Percentiles rank a stretch among this genome's conserved stretches.
Evolutionary conservation across 2,329 filamentous ascomycete genomes (phyloP).

Genomic region (Colletotrichum eremochloae): DNA sequence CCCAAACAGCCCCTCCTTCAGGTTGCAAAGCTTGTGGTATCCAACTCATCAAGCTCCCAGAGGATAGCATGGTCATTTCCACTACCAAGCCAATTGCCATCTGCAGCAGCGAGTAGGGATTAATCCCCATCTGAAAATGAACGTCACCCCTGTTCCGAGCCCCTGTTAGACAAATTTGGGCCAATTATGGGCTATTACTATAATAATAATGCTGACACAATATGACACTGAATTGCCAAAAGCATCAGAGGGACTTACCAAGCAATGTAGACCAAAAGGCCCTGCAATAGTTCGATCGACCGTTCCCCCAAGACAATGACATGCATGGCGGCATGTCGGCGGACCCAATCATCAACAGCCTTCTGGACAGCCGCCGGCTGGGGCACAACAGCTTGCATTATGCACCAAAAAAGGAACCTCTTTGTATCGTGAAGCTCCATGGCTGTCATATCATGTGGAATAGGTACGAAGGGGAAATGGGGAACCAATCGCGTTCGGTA

Average conservation of each 20-base stretch:
- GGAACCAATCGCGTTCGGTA: slow-evolving; percentile 53
- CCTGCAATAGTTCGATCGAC: slow-evolving; percentile 54
- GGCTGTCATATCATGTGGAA: slow-evolving; percentile 46
- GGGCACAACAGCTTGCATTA: slow-evolving; percentile 52
- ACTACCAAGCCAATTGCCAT: slow-evolving; percentile 54
- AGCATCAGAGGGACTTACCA: slow-evolving; percentile 48
- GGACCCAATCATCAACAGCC: slow-evolving; percentile 53
- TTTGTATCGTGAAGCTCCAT: slow-evolving; percentile 50
- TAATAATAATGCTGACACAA: not conserved
- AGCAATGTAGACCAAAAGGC: slow-evolving; percentile 53
- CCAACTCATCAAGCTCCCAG: slow-evolving; percentile 33
- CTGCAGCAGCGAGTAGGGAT: slow-evolving; percentile 55
- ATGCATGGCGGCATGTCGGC: slow-evolving; percentile 53
- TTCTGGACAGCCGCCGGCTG: slow-evolving; percentile 50
- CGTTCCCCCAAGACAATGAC: slow-evolving; percentile 54
- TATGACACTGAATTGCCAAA: no score
- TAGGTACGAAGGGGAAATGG: slow-evolving; percentile 56
- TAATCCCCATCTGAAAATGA: slow-evolving; percentile 54
- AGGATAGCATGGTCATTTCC: slow-evolving; percentile 54
- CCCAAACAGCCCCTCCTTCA: slow-evolving; percentile 49
- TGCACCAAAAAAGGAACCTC: slow-evolving; percentile 54
- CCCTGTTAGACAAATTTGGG: not conserved
- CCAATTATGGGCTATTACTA: not conserved
- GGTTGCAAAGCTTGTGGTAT: slow-evolving; percentile 49
- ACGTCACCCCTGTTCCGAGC: slow-evolving; percentile 53